phyloP scores from a whole-genome alignment of 1,284 basidiomycete genomes.

The Somion occarium region DNA sequence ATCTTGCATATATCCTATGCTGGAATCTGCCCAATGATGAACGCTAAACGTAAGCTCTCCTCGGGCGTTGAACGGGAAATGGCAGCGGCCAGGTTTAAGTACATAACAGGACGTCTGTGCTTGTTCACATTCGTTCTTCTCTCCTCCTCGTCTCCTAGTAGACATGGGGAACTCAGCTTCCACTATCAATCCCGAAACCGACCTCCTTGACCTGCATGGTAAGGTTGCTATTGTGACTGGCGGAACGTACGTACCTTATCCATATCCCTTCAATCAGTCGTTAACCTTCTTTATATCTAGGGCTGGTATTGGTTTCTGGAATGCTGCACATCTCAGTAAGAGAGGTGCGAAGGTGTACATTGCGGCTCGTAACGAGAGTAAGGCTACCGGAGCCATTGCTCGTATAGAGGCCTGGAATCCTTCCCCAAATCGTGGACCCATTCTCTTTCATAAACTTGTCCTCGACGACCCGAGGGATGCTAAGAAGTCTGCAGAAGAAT shows the following conservation, averaged over 20 bases:
- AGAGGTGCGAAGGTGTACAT: constrained; percentile 16
- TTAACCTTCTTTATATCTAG: neutral
- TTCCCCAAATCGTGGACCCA: neutral
- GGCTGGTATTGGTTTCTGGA: constrained; percentile 6
- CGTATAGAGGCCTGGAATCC: neutral
- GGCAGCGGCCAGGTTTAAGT: too few species aligned
- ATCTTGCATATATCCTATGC: too few species aligned
- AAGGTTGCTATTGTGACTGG: constrained; percentile 39
- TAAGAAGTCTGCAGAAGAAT: constrained; percentile 20
- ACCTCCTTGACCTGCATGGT: constrained; percentile 33
- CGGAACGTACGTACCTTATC: constrained; percentile 29
- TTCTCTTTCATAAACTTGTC: constrained; percentile 6
- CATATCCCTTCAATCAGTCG: neutral
- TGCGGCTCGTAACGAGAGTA: constrained; percentile 13
- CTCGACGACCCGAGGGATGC: constrained; percentile 8
- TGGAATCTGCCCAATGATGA: too few species aligned
- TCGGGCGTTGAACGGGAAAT: too few species aligned
- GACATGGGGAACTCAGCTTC: neutral
- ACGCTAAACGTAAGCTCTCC: too few species aligned
- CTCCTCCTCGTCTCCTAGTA: neutral
- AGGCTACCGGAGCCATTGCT: constrained; percentile 7
- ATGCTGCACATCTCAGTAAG: constrained; percentile 10
- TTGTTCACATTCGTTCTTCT: too few species aligned
- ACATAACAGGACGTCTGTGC: too few species aligned
- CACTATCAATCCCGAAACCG: constrained; percentile 23